Evolutionary conservation across 345 rosid species (phyloP).

Genomic region (Gossypium arboreum): DNA sequence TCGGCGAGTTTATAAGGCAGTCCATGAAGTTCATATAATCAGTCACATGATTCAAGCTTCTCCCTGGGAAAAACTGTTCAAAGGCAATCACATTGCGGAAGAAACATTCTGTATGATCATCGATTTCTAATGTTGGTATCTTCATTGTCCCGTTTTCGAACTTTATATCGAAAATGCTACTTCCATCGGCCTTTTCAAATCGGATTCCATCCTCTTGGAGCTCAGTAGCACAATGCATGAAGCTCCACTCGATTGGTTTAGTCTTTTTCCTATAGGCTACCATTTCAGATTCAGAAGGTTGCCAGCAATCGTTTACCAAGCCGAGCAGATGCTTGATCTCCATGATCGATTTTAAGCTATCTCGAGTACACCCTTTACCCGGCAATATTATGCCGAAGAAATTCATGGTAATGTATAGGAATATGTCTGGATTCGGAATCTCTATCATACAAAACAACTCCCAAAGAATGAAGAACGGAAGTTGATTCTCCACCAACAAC

Average conservation of each 20-base stretch:
- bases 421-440: not conserved
- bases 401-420: not conserved
- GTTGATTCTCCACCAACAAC: constrained; percentile 19
- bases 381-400: not conserved
- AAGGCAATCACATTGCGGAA: not conserved
- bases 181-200: not conserved
- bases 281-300: not conserved
- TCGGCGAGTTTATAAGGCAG: not conserved
- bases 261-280: not conserved
- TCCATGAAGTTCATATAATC: constrained; percentile 1
- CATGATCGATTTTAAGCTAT: not conserved
- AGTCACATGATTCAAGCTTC: not conserved
- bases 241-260: not conserved
- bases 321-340: not conserved
- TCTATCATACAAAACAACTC: constrained; percentile 8
- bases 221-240: constrained; percentile 15
- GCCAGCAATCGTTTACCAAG: not conserved
- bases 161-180: constrained; percentile 14
- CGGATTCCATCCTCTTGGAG: constrained; percentile 26
- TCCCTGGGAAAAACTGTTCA: not conserved
- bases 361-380: not conserved
- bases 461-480: constrained; percentile 19
- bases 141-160: constrained; percentile 10
- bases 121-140: constrained; percentile 15
- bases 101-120: constrained; percentile 8